Conservation (phyloP, 306 rosid genomes). For the Sindora glabra region DNA sequence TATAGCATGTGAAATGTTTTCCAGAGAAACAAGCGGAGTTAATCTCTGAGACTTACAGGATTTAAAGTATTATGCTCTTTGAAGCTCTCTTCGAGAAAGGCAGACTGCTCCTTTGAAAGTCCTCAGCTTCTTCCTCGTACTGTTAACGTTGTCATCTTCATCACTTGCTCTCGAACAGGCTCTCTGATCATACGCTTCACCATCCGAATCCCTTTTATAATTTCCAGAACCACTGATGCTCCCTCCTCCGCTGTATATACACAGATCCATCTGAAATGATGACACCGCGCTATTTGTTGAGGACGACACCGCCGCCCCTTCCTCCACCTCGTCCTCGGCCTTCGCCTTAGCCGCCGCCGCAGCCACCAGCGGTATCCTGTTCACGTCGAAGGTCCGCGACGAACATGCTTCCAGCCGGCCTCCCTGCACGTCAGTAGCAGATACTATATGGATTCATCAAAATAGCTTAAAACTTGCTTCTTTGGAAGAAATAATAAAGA, state of each 20-base stretch:
- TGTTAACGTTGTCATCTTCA: conserved; percentile 60
- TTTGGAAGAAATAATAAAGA: too few species aligned
- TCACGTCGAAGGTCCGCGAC: conserved; percentile 48
- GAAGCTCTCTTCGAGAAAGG: conserved; percentile 92
- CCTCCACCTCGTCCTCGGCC: conserved; percentile 50
- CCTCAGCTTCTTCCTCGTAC: conserved; percentile 75
- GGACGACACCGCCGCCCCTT: too few species aligned
- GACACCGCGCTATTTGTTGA: conserved; percentile 79
- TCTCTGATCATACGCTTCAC: conserved; percentile 50
- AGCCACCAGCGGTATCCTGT: conserved; percentile 33
- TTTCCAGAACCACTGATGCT: conserved; percentile 17
- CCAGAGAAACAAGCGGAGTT: too few species aligned
- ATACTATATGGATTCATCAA: too few species aligned
- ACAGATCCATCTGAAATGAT: conserved; percentile 72
- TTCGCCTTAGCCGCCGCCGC: background rate
- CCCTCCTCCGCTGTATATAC: conserved; percentile 28
- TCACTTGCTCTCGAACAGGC: conserved; percentile 68
- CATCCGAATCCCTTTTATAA: conserved; percentile 35
- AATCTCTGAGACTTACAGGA: too few species aligned
- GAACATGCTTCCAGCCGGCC: conserved; percentile 40
- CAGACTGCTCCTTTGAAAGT: conserved; percentile 90
- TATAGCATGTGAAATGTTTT: too few species aligned
- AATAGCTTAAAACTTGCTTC: too few species aligned
- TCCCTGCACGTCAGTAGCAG: conserved; percentile 25
- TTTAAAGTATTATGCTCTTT: conserved; percentile 87